phyloP scores from a whole-genome alignment of 768 basidiomycete species.

The Chlorophyllum brunneum region DNA sequence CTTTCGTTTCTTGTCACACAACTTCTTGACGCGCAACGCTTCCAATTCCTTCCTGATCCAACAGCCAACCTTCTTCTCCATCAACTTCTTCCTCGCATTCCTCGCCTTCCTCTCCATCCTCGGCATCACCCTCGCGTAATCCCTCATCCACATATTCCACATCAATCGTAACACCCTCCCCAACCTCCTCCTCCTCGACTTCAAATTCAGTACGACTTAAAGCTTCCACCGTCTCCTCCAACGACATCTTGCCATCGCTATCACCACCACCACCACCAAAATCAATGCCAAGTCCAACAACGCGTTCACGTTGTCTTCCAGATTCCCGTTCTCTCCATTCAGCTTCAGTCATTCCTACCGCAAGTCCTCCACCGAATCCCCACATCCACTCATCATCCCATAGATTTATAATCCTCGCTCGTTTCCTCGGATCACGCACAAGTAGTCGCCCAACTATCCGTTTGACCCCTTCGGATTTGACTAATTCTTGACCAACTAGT shows the following conservation, averaged over 20 bases:
- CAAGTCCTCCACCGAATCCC: conserved; percentile 16
- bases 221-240: not conserved
- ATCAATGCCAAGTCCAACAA: conserved; percentile 8
- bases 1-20: conserved; percentile 17
- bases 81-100: conserved; percentile 22
- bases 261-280: not conserved
- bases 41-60: conserved; percentile 24
- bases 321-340: conserved; percentile 12
- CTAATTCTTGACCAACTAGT: conserved; percentile 32
- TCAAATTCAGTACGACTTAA: not conserved
- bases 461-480: conserved; percentile 42
- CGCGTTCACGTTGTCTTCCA: not conserved
- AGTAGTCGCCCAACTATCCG: conserved; percentile 58
- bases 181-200: not conserved
- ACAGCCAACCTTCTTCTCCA: conserved; percentile 26
- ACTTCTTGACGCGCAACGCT: conserved; percentile 25
- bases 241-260: not conserved
- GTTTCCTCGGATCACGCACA: conserved; percentile 62
- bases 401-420: conserved; percentile 59
- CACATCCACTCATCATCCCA: conserved; percentile 57
- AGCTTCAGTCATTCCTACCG: conserved; percentile 12
- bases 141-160: conserved; percentile 12
- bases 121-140: conserved; percentile 1
- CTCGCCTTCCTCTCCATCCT: conserved; percentile 17
- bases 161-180: conserved; percentile 16